These are phyloP conservation scores for Hamigera avellanea DNA, from an alignment of 495 filamentous ascomycete species.

Conservation along the genomic window DNA sequence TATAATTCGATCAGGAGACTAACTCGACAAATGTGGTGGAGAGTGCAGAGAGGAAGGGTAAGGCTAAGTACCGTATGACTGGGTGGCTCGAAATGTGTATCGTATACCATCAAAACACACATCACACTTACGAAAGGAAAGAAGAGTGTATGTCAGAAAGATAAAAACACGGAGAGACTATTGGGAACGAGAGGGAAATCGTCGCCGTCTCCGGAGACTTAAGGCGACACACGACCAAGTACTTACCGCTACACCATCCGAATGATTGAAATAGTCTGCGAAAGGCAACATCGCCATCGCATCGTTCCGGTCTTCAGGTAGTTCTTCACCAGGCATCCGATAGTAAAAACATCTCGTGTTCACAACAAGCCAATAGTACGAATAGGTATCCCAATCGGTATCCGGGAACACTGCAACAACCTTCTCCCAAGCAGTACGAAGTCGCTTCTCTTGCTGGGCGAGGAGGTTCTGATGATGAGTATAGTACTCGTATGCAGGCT, in stretches of 20 bases:
- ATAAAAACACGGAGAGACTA: no score
- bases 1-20: slow-evolving; percentile 3
- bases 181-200: no score
- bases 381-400: slow-evolving; percentile 41
- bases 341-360: slow-evolving; percentile 80
- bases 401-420: slow-evolving; percentile 41
- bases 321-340: slow-evolving; percentile 37
- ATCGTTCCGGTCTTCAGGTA: slow-evolving; percentile 47
- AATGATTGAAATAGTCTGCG: slow-evolving; percentile 82
- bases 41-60: not conserved
- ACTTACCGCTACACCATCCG: slow-evolving; percentile 37
- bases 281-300: slow-evolving; percentile 75
- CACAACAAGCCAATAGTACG: slow-evolving; percentile 68
- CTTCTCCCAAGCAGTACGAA: slow-evolving; percentile 48
- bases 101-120: slow-evolving; percentile 46
- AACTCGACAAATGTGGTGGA: not conserved
- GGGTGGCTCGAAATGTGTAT: slow-evolving; percentile 48
- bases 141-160: no score
- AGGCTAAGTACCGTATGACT: slow-evolving; percentile 38
- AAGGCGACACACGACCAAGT: not conserved
- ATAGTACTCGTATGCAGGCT: slow-evolving; percentile 16
- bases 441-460: slow-evolving; percentile 45
- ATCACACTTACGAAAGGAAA: slow-evolving; percentile 34
- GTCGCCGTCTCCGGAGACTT: not conserved
- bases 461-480: slow-evolving; percentile 42